A percentile compares a stretch with the other conserved stretches of the same genome.
Conservation (phyloP, 2,329 filamentous ascomycete genomes). For the Sporothrix curviconia region DNA sequence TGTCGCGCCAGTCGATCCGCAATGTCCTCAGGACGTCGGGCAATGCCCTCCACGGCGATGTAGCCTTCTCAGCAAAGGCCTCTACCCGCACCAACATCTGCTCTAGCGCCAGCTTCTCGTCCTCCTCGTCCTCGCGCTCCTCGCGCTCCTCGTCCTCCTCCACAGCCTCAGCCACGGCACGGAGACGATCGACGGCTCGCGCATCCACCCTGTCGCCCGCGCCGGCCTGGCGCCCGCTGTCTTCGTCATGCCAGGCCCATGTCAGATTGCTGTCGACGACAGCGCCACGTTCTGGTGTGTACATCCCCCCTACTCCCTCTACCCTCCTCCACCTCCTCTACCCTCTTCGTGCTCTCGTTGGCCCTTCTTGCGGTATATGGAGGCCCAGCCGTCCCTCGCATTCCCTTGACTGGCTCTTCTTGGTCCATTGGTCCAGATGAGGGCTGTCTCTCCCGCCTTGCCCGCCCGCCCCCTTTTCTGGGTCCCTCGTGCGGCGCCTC, state of each 20-base stretch:
- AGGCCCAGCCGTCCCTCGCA: neutral
- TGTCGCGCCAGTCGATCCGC: slow-evolving; percentile 20
- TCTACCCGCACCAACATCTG: neutral
- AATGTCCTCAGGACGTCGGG: slow-evolving; percentile 14
- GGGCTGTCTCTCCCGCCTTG: too few relatives aligned
- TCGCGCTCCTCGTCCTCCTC: neutral
- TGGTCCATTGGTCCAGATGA: too few relatives aligned
- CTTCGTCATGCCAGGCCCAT: slow-evolving; percentile 13
- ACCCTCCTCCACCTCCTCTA: neutral
- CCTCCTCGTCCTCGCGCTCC: neutral
- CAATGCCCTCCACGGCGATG: slow-evolving; percentile 4
- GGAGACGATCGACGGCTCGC: slow-evolving; percentile 5
- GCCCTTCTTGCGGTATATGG: too few relatives aligned
- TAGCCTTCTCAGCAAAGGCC: neutral
- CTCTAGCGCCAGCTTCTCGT: neutral
- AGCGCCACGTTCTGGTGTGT: slow-evolving; percentile 16
- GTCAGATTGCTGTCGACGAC: slow-evolving; percentile 18
- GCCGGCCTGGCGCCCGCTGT: neutral
- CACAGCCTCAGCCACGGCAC: slow-evolving; percentile 4
- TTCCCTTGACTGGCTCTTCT: neutral
- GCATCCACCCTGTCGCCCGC: neutral
- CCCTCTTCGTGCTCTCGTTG: neutral
- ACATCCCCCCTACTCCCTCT: neutral
- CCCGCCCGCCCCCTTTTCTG: slow-evolving; percentile 1
- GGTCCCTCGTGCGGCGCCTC: neutral